Percentiles rank a stretch among this genome's conserved stretches.
Evolutionary conservation across 2,329 filamentous ascomycete genomes (phyloP).

Genomic region (Biscogniauxia sp.): DNA sequence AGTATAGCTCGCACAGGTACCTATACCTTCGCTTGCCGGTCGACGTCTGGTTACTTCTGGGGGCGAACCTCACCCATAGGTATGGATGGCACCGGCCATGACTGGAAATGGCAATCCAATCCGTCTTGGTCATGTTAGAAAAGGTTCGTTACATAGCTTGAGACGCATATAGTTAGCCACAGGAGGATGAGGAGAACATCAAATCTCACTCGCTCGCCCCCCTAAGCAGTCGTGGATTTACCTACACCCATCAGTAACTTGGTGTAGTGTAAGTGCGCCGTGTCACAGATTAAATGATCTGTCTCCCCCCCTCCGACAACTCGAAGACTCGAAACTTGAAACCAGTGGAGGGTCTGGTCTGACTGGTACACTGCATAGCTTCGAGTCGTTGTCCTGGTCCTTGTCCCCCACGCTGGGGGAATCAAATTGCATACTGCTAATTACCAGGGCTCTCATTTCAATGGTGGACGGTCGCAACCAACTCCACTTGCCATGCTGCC

Average conservation of each 20-base stretch:
- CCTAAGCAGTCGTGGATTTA: not conserved
- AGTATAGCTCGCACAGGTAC: too few species aligned
- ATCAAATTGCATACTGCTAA: not conserved
- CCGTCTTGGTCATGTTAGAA: not conserved
- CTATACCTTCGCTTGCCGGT: not conserved
- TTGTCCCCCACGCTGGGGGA: not conserved
- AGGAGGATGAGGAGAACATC: not conserved
- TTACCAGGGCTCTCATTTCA: not conserved
- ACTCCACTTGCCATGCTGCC: constrained; percentile 10
- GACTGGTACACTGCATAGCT: too few species aligned
- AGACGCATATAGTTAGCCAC: not conserved
- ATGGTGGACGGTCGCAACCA: not conserved
- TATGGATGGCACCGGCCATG: not conserved
- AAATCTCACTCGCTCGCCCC: not conserved
- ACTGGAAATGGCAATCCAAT: not conserved
- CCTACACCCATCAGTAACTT: too few species aligned
- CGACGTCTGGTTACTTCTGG: not conserved
- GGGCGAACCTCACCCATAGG: not conserved
- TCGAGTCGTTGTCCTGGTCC: not conserved
- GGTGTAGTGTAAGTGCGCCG: too few species aligned
- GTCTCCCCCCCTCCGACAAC: not conserved
- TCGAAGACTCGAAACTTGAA: not conserved
- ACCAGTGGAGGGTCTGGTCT: too few species aligned
- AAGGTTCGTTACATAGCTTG: not conserved
- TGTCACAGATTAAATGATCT: not conserved